These are phyloP conservation scores for Luvunga scandens DNA, from an alignment of 345 rosid genomes.

Conservation along the genomic window DNA sequence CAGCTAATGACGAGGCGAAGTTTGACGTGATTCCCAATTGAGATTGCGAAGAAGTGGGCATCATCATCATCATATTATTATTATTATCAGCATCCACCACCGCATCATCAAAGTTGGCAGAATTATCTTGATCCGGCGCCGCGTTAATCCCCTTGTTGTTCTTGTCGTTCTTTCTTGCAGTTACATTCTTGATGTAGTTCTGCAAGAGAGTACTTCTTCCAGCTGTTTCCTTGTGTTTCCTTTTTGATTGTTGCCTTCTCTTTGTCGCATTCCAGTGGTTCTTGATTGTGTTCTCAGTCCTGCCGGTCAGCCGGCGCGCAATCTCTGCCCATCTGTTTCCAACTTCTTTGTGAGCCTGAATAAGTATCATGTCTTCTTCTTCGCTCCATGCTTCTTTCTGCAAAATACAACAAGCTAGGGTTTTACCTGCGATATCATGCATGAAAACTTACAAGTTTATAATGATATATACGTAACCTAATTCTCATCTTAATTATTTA, in stretches of 20 bases:
- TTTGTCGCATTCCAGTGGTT: conserved; percentile 61
- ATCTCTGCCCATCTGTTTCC: conserved; percentile 82
- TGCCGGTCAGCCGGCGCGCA: conserved; percentile 51
- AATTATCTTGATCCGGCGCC: too few species aligned
- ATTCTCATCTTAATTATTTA: not conserved
- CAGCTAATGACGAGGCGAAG: not conserved
- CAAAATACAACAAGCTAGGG: not conserved
- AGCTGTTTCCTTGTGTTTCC: conserved; percentile 28
- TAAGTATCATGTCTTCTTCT: conserved; percentile 48
- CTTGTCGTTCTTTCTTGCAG: not conserved
- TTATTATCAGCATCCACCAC: not conserved
- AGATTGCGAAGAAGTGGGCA: not conserved
- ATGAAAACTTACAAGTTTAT: not conserved
- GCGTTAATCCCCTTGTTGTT: too few species aligned
- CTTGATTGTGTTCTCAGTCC: conserved; percentile 62
- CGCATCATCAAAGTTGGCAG: too few species aligned
- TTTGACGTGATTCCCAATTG: not conserved
- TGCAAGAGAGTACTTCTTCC: conserved; percentile 22
- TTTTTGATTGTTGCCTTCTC: conserved; percentile 40
- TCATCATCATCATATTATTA: not conserved
- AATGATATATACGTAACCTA: too few species aligned
- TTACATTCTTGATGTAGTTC: conserved; percentile 36
- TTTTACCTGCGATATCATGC: not conserved
- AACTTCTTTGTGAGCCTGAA: conserved; percentile 44
- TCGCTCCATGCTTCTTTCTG: conserved; percentile 79